Conservation (phyloP, 192 early-diverging fungal genomes). For the Linnemannia hyalina region DNA sequence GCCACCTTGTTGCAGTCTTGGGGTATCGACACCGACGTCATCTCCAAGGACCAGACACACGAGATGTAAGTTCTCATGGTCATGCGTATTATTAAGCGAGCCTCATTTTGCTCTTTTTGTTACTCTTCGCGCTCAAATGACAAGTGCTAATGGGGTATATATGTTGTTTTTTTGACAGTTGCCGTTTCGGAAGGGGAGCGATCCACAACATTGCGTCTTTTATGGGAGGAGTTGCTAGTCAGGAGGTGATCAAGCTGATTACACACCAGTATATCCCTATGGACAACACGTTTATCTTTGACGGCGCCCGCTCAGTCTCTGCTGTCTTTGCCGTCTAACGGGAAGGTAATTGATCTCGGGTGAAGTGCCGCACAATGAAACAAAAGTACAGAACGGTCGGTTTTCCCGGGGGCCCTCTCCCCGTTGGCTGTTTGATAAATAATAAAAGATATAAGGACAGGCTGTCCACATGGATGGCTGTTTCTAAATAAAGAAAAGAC, state of each 20-base stretch:
- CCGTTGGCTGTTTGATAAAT: neutral
- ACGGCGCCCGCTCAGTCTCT: conserved; percentile 79
- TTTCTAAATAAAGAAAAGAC: neutral
- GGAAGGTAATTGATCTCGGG: no score
- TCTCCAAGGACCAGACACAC: conserved; percentile 71
- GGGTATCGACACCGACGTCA: conserved; percentile 41
- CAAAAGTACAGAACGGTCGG: no score
- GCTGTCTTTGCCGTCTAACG: conserved; percentile 57
- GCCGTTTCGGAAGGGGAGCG: conserved; percentile 79
- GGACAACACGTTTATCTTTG: conserved; percentile 88
- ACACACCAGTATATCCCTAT: conserved; percentile 96
- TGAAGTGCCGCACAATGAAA: neutral
- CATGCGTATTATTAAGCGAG: neutral
- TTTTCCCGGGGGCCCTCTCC: neutral
- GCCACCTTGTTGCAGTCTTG: conserved; percentile 56
- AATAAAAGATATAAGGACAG: neutral
- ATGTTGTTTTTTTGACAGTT: conserved; percentile 43
- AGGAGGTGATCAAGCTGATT: conserved; percentile 96
- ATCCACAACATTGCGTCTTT: conserved; percentile 89
- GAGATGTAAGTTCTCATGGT: conserved; percentile 70
- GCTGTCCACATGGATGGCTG: neutral
- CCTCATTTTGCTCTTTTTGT: neutral
- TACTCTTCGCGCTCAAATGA: neutral
- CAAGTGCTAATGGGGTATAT: neutral
- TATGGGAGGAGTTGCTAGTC: conserved; percentile 90